phyloP scores from a whole-genome alignment of 306 rosid species.

The Sophora flavescens region DNA sequence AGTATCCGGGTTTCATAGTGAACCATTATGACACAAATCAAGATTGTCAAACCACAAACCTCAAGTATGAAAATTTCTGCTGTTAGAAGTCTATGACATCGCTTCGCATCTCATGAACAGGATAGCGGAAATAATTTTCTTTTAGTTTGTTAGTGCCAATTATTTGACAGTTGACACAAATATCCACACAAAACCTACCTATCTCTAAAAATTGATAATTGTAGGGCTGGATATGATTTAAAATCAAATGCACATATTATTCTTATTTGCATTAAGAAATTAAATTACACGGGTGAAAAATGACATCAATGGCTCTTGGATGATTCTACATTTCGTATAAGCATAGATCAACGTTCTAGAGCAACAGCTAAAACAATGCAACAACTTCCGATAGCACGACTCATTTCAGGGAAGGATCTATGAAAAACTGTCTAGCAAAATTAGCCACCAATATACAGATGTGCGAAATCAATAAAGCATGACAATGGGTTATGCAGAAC shows the following conservation, averaged over 20 bases:
- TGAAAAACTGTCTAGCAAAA: slow-evolving; percentile 7
- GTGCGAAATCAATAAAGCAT: no score
- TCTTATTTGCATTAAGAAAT: slow-evolving; percentile 6
- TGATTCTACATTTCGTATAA: neutral
- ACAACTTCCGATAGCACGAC: slow-evolving; percentile 8
- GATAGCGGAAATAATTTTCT: slow-evolving; percentile 21
- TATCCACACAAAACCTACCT: slow-evolving; percentile 7
- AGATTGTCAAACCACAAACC: slow-evolving; percentile 27
- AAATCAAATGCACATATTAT: slow-evolving; percentile 18
- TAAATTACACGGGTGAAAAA: slow-evolving; percentile 8
- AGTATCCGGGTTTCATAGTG: no score
- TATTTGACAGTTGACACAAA: slow-evolving; percentile 26
- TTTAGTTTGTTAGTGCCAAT: neutral
- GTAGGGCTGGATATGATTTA: neutral
- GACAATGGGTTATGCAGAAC: no score
- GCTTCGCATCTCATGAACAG: neutral
- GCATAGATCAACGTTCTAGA: slow-evolving; percentile 4
- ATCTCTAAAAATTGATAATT: slow-evolving; percentile 6
- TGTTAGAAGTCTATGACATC: neutral
- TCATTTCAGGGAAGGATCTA: neutral
- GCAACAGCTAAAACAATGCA: slow-evolving; percentile 23
- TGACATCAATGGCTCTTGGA: neutral
- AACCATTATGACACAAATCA: slow-evolving; percentile 6
- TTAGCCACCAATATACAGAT: neutral
- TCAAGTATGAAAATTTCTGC: slow-evolving; percentile 7